A percentile compares a stretch with the other conserved stretches of the same genome.
phyloP scores from a whole-genome alignment of 306 rosid genomes.

The Acacia confusa region DNA sequence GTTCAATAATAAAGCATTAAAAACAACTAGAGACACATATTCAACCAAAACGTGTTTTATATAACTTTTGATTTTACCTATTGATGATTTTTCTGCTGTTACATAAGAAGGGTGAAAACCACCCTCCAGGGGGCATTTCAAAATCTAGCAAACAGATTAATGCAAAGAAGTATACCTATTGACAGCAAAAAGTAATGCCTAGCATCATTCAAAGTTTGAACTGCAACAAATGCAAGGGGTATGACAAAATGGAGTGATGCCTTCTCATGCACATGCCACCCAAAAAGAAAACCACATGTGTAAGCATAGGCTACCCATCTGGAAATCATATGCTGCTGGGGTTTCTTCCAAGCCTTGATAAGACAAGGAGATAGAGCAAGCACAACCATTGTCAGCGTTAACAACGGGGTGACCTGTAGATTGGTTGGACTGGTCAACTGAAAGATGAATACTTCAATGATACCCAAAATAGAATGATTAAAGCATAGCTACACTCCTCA shows the following conservation, averaged over 20 bases:
- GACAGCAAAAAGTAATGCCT: conserved; percentile 80
- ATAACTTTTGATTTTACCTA: not conserved
- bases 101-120: not conserved
- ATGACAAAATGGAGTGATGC: conserved; percentile 95
- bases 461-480: conserved; percentile 8
- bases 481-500: not conserved
- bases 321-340: conserved; percentile 67
- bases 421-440: conserved; percentile 4
- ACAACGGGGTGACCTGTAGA: conserved; percentile 75
- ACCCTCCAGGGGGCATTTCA: not conserved
- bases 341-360: conserved; percentile 77
- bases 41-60: not conserved
- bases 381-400: conserved; percentile 70
- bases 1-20: too few species aligned
- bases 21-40: not conserved
- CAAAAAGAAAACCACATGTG: conserved; percentile 87
- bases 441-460: conserved; percentile 21
- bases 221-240: conserved; percentile 72
- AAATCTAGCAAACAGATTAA: conserved; percentile 15
- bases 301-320: conserved; percentile 93
- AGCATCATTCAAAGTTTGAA: conserved; percentile 63
- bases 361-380: conserved; percentile 91
- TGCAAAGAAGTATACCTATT: conserved; percentile 55
- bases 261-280: conserved; percentile 99
- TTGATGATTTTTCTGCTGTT: not conserved